Evolutionary conservation across 2,329 filamentous ascomycete genomes (phyloP), one percentile per base, ranked within the genome.

Genomic region (Pseudocercospora crystallina): DNA sequence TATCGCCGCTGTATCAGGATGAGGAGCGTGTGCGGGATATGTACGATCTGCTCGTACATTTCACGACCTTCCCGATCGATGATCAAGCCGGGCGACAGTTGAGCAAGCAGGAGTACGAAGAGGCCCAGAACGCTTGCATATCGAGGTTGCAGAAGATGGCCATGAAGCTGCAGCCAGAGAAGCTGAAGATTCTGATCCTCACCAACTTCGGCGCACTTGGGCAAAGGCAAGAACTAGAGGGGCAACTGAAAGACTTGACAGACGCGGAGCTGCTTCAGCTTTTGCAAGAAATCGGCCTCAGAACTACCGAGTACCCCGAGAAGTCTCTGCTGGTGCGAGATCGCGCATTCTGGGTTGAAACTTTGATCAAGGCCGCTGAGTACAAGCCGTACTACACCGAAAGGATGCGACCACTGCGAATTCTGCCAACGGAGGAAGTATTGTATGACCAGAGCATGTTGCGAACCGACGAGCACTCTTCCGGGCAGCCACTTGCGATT

Each of bases 201-300:
- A 94, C 94, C 13, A 97, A 99, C 66, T 95, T 95, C 66, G 90
- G 86, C 2, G 87, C 90, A 3, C 87, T 99, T 56, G 86, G 91
- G 58, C 86, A 88, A 64, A 80, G 89, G 37, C 77, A 81, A 5
- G 94, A 97, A 60, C 78, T 99, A 12, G 81, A 87, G 65, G 79
- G 81, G 17, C 85, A 96, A 57, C 74, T 99, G 5, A 81, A 84
- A 48, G 75, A 80, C 9, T 74, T 99, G 44, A 80, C 82, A 2
- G 89, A 95, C 59, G 78, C 80, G 0, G 92, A 97, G 69, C 70
- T 97, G 20, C 68, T 80, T 29, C 73, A 83, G 46, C 76, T 99
- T 4, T 87, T 86, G 58, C 71, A 74, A 2, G 74, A 86, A 15
- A 80, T 99, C 48, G 85, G 86, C n/a, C 78, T 97, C 44, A 82